These are phyloP conservation scores for Arabis hirsuta DNA, from an alignment of 345 rosid species.

Conservation along the genomic window DNA sequence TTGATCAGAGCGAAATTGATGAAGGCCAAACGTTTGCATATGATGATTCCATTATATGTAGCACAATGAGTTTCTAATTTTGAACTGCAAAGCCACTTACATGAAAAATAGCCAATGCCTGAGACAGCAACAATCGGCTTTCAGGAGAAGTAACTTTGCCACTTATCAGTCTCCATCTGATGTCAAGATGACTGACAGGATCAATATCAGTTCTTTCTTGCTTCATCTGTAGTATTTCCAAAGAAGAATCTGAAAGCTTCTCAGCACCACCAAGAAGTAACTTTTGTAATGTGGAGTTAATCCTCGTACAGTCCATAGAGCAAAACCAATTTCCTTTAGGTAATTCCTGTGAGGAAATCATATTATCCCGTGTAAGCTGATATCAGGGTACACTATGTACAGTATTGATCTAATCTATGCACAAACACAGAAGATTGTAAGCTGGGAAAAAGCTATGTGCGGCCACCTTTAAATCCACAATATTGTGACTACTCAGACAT, in stretches of 20 bases:
- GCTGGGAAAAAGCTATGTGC: conserved; percentile 24
- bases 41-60: conserved; percentile 1
- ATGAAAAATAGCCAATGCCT: conserved; percentile 92
- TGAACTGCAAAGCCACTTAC: conserved; percentile 54
- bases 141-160: conserved; percentile 70
- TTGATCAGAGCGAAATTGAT: not conserved
- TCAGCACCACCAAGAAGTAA: conserved; percentile 70
- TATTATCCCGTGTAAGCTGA: conserved; percentile 26
- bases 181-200: conserved; percentile 48
- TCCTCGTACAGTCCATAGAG: conserved; percentile 67
- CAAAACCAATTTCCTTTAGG: conserved; percentile 97
- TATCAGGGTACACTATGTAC: conserved; percentile 14
- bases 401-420: conserved; percentile 17
- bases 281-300: conserved; percentile 74
- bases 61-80: conserved; percentile 10
- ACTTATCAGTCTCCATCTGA: conserved; percentile 91
- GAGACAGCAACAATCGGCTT: conserved; percentile 66
- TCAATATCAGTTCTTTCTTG: conserved; percentile 51
- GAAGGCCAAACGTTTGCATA: conserved; percentile 13
- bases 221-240: conserved; percentile 60
- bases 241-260: conserved; percentile 68
- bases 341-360: conserved; percentile 64
- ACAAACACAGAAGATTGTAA: conserved; percentile 11
- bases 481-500: conserved; percentile 80
- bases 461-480: conserved; percentile 82